phyloP scores from a whole-genome alignment of 1,139 yeast genomes.

The Eremothecium cymbalariae region DNA sequence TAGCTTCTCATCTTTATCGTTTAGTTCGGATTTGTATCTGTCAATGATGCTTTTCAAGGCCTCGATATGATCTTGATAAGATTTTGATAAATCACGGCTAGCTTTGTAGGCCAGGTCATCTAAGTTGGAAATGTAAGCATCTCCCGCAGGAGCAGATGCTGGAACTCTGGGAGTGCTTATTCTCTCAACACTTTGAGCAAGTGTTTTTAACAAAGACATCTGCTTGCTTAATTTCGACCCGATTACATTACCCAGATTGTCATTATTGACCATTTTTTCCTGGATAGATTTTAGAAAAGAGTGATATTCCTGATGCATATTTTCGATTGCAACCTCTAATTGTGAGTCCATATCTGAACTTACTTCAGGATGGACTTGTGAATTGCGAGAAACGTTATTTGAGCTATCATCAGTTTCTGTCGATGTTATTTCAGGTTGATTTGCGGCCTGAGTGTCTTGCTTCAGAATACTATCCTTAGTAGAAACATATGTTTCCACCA shows the following conservation, averaged over 20 bases:
- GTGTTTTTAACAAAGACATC: conserved; percentile 13
- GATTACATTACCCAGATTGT: conserved; percentile 16
- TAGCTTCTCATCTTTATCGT: conserved; percentile 20
- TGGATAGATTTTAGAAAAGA: conserved; percentile 23
- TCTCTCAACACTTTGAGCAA: conserved; percentile 10
- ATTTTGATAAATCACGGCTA: conserved; percentile 18
- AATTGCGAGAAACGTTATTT: conserved; percentile 13
- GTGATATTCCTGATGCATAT: conserved; percentile 27
- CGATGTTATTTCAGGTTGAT: not conserved
- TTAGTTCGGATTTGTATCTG: conserved; percentile 13
- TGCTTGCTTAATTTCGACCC: conserved; percentile 21
- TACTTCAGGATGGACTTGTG: conserved; percentile 1
- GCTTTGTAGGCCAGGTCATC: conserved; percentile 35
- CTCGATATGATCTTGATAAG: conserved; percentile 18
- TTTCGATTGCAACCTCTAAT: conserved; percentile 24
- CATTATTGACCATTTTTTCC: conserved; percentile 19
- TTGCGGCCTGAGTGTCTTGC: too few relatives aligned
- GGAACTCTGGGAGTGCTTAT: conserved; percentile 12
- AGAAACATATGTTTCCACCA: not conserved
- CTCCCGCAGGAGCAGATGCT: conserved; percentile 8
- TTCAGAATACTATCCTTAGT: too few relatives aligned
- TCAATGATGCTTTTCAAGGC: conserved; percentile 14
- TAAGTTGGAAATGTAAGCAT: conserved; percentile 15
- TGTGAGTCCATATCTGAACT: conserved; percentile 18
- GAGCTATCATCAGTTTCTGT: conserved; percentile 1